Percentiles rank a stretch among this genome's conserved stretches.
These are phyloP conservation scores for Mycena metata DNA, from an alignment of 768 basidiomycete genomes.

Conservation along the genomic window DNA sequence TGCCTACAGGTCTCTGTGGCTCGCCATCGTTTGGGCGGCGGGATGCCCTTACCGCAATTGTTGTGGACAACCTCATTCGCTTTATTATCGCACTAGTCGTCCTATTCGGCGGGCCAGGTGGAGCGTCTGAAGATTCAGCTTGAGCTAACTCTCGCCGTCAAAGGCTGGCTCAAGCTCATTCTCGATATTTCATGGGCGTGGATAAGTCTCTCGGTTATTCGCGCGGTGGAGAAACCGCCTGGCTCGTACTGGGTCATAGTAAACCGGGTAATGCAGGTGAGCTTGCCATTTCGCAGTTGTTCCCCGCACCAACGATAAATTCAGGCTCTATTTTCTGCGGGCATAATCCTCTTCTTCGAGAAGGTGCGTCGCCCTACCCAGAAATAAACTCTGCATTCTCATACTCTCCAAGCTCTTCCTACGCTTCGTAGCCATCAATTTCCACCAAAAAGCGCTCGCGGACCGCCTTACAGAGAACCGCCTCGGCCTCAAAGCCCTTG, in stretches of 20 bases:
- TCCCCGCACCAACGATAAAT: conserved; percentile 20
- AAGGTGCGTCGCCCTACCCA: conserved; percentile 39
- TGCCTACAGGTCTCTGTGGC: conserved; percentile 71
- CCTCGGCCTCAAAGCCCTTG: conserved; percentile 77
- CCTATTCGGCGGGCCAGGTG: conserved; percentile 69
- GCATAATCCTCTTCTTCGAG: conserved; percentile 59
- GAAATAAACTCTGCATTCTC: not conserved
- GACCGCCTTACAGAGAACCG: conserved; percentile 81
- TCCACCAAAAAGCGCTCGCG: conserved; percentile 81
- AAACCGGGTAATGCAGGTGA: conserved; percentile 80
- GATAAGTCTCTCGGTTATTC: conserved; percentile 78
- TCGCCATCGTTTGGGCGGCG: conserved; percentile 76
- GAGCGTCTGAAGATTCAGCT: conserved; percentile 77
- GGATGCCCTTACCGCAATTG: conserved; percentile 69
- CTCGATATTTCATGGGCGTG: conserved; percentile 80
- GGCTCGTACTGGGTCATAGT: conserved; percentile 76
- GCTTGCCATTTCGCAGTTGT: conserved; percentile 18
- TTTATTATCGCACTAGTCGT: conserved; percentile 67
- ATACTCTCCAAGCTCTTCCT: conserved; percentile 59
- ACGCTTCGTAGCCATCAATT: conserved; percentile 84
- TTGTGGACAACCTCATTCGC: conserved; percentile 75
- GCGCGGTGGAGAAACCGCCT: conserved; percentile 68
- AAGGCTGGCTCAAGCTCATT: conserved; percentile 77
- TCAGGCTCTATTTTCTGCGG: conserved; percentile 60
- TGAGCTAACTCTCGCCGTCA: conserved; percentile 79